Percentiles rank a stretch among this genome's conserved stretches.
phyloP scores from a whole-genome alignment of 2,329 filamentous ascomycete species.

The Ascochyta clinopodiicola region DNA sequence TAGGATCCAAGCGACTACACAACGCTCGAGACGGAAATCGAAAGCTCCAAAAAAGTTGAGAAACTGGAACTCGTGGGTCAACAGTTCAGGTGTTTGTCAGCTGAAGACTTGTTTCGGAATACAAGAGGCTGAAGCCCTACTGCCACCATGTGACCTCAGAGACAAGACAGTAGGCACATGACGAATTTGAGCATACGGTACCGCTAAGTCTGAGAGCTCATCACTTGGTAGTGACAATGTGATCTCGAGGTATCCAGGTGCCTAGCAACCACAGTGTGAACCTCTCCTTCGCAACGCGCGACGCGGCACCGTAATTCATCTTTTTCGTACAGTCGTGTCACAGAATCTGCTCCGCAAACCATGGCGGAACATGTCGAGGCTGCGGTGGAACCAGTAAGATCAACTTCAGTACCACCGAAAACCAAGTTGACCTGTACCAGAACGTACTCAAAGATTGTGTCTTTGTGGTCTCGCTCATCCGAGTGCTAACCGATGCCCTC shows the following conservation, averaged over 20 bases:
- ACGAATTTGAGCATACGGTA: not conserved
- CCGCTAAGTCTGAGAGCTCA: not conserved
- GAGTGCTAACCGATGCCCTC: constrained; percentile 38
- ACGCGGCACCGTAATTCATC: not conserved
- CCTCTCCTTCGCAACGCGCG: not conserved
- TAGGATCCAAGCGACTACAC: not conserved
- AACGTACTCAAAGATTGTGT: constrained; percentile 33
- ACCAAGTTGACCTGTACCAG: constrained; percentile 5
- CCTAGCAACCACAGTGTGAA: not conserved
- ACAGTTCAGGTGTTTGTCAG: not conserved
- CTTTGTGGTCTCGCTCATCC: constrained; percentile 40
- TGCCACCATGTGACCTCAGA: not conserved
- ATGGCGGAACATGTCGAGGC: constrained; percentile 1
- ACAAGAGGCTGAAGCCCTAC: not conserved
- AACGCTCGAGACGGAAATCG: not conserved
- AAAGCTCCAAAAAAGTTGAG: not conserved
- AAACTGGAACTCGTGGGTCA: too few species aligned
- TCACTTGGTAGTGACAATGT: constrained; percentile 3
- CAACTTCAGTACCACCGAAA: not conserved
- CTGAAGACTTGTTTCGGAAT: not conserved
- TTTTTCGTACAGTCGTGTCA: not conserved
- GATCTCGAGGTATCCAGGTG: not conserved
- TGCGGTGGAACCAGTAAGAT: constrained; percentile 3
- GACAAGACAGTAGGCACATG: constrained; percentile 12
- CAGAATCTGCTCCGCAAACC: not conserved